These are phyloP conservation scores for Paulownia fortunei DNA, from an alignment of 257 asterid species.

Conservation along the genomic window DNA sequence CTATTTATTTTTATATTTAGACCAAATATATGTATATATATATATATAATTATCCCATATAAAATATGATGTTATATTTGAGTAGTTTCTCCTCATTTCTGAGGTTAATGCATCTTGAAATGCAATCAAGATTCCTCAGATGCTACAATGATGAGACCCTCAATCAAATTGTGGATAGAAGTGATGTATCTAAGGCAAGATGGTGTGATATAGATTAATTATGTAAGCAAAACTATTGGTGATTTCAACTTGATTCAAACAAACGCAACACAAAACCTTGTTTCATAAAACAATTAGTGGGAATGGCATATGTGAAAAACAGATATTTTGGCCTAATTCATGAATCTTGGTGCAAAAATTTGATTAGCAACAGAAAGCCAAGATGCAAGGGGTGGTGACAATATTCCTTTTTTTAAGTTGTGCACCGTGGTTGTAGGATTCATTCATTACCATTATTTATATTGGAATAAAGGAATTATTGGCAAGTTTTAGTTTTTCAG, in stretches of 20 bases:
- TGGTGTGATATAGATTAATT: background rate
- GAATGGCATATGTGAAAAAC: background rate
- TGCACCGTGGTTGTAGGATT: background rate
- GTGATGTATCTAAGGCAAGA: background rate
- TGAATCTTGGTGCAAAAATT: background rate
- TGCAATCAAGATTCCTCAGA: background rate
- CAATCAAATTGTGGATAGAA: background rate
- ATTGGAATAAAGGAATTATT: background rate
- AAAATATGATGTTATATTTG: too few species aligned
- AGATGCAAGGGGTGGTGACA: background rate
- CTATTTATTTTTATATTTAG: too few species aligned
- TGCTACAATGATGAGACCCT: background rate
- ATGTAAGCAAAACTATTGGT: background rate
- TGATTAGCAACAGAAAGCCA: background rate
- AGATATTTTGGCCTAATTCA: background rate
- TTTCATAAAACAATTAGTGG: background rate
- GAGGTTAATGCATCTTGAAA: too few species aligned
- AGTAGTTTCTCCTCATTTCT: too few species aligned
- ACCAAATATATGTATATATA: too few species aligned
- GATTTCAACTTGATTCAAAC: background rate
- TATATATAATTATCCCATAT: too few species aligned
- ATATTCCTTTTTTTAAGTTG: background rate
- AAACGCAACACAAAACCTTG: background rate
- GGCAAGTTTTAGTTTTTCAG: background rate
- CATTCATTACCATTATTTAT: background rate